phyloP scores from a whole-genome alignment of 1,284 basidiomycete genomes.

The Tilletia walkeri region DNA sequence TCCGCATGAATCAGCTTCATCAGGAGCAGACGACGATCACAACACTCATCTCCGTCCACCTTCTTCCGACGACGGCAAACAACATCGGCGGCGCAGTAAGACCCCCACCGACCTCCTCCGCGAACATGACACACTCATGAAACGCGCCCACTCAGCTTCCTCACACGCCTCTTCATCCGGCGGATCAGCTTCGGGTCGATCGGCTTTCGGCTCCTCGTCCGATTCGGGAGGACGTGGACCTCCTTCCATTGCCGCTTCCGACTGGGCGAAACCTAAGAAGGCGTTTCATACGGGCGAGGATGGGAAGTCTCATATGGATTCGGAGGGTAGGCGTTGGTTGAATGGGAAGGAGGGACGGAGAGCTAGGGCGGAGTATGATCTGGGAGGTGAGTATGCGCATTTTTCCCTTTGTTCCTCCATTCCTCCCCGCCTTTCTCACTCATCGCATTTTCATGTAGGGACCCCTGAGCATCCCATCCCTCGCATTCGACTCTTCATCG shows the following conservation, averaged over 20 bases:
- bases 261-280: slow-evolving; percentile 8
- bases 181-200: neutral
- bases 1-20: neutral
- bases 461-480: slow-evolving; percentile 54
- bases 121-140: slow-evolving; percentile 12
- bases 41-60: neutral
- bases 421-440: neutral
- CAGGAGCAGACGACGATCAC: too few species aligned
- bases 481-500: slow-evolving; percentile 54
- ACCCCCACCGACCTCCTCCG: slow-evolving; percentile 9
- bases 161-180: slow-evolving; percentile 7
- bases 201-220: neutral
- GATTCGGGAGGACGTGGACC: too few species aligned
- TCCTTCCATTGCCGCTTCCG: neutral
- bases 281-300: neutral
- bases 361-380: slow-evolving; percentile 57
- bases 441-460: slow-evolving; percentile 24
- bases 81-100: neutral
- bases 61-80: neutral
- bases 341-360: slow-evolving; percentile 48
- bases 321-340: slow-evolving; percentile 35
- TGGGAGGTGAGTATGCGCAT: slow-evolving; percentile 35
- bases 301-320: slow-evolving; percentile 12
- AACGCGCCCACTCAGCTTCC: neutral
- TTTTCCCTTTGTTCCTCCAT: too few species aligned